These are phyloP conservation scores for Zoysia matrella DNA, from an alignment of 202 grass and related monocot species.

Conservation along the genomic window DNA sequence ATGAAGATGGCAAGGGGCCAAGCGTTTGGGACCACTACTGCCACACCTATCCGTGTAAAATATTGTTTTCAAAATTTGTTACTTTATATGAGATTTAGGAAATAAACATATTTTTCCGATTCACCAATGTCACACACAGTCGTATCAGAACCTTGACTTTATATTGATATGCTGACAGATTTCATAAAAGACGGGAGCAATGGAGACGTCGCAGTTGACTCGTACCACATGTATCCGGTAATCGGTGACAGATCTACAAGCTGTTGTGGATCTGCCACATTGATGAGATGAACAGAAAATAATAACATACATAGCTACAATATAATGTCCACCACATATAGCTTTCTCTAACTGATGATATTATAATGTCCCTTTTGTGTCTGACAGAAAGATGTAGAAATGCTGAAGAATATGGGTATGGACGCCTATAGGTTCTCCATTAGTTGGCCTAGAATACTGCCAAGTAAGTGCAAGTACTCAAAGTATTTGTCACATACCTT, in stretches of 20 bases:
- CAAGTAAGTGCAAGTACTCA: conserved; percentile 40
- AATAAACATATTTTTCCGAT: too few relatives aligned
- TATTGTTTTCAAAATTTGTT: too few relatives aligned
- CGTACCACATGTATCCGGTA: conserved; percentile 9
- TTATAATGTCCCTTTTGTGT: too few relatives aligned
- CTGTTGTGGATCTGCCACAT: too few relatives aligned
- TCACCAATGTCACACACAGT: too few relatives aligned
- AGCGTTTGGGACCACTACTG: conserved; percentile 35
- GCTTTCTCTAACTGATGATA: too few relatives aligned
- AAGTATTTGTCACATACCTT: too few relatives aligned
- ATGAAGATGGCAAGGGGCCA: too few relatives aligned
- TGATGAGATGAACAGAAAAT: too few relatives aligned
- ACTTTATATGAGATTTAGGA: too few relatives aligned
- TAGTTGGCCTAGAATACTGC: conserved; percentile 69
- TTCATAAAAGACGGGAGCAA: not conserved
- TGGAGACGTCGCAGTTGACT: conserved; percentile 10
- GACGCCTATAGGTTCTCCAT: conserved; percentile 67
- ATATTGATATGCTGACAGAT: not conserved
- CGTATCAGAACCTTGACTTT: not conserved
- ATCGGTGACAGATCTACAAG: not conserved
- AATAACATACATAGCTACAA: too few relatives aligned
- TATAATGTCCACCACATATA: too few relatives aligned
- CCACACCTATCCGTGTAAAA: conserved; percentile 18
- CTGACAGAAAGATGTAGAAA: conserved; percentile 62
- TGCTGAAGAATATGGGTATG: conserved; percentile 62